These are phyloP conservation scores for Xylaria sp. DNA, from an alignment of 2,329 filamentous ascomycete species.

Conservation along the genomic window DNA sequence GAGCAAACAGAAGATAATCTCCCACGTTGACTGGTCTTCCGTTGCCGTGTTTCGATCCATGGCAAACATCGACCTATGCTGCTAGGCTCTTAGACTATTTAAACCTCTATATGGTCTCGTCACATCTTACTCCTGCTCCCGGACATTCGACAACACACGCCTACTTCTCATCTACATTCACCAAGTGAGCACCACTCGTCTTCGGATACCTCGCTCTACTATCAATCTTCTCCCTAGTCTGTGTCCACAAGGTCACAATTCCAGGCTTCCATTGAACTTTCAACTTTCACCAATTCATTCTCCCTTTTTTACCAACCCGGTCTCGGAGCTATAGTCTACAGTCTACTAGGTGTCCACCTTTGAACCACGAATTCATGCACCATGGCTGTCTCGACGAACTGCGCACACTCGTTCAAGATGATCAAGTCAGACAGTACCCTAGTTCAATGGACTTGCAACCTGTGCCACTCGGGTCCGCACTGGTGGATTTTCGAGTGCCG, in stretches of 20 bases:
- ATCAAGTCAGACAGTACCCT: conserved; percentile 74
- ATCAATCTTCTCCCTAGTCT: conserved; percentile 14
- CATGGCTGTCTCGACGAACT: conserved; percentile 67
- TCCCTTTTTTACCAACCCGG: not conserved
- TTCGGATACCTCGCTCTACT: not conserved
- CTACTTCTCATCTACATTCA: conserved; percentile 6
- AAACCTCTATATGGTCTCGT: conserved; percentile 37
- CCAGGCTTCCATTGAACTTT: not conserved
- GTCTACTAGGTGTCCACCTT: conserved; percentile 2
- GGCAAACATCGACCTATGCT: conserved; percentile 13
- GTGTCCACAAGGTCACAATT: not conserved
- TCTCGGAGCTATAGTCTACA: conserved; percentile 5
- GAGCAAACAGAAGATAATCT: conserved; percentile 34
- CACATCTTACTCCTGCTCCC: conserved; percentile 24
- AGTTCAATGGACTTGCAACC: conserved; percentile 72
- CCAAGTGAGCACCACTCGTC: conserved; percentile 11
- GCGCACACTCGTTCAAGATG: conserved; percentile 71
- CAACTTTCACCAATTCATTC: not conserved
- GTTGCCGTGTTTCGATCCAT: conserved; percentile 11
- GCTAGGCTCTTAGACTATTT: conserved; percentile 35
- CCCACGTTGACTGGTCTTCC: conserved; percentile 21
- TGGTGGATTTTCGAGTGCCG: conserved; percentile 76
- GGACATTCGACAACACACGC: conserved; percentile 14
- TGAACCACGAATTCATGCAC: conserved; percentile 38
- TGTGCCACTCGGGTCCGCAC: conserved; percentile 72